These are phyloP conservation scores for Camelina laxa DNA, from an alignment of 345 rosid species.

Conservation along the genomic window DNA sequence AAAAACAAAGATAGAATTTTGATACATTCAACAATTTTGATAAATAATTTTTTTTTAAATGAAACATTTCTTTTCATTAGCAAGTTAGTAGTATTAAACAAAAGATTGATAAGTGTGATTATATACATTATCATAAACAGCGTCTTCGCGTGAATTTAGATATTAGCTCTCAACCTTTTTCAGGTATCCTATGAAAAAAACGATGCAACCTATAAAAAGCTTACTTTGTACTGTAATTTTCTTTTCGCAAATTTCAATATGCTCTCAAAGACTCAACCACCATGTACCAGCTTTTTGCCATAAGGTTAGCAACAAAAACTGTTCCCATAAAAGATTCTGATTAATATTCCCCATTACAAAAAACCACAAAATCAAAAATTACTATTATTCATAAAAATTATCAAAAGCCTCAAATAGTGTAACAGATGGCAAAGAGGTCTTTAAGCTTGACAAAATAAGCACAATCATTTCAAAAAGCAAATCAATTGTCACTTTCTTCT, in stretches of 20 bases:
- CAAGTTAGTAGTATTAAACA: background rate
- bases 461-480: conserved; percentile 42
- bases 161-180: conserved; percentile 20
- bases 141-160: conserved; percentile 20
- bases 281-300: conserved; percentile 4
- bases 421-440: conserved; percentile 38
- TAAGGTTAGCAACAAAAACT: background rate
- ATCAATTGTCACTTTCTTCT: conserved; percentile 44
- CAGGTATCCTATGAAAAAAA: conserved; percentile 38
- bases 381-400: background rate
- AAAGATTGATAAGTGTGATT: background rate
- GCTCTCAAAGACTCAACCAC: background rate
- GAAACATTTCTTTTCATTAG: background rate
- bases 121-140: conserved; percentile 19
- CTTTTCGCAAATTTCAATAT: conserved; percentile 16
- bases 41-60: background rate
- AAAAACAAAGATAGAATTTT: background rate
- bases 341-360: background rate
- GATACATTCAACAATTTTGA: background rate
- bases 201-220: conserved; percentile 29
- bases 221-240: background rate
- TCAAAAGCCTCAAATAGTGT: conserved; percentile 8
- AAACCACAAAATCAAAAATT: background rate
- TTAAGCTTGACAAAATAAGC: conserved; percentile 12
- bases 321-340: background rate